These are phyloP conservation scores for Mycosarcoma maydis DNA, from an alignment of 1,284 basidiomycete species.

Conservation along the genomic window DNA sequence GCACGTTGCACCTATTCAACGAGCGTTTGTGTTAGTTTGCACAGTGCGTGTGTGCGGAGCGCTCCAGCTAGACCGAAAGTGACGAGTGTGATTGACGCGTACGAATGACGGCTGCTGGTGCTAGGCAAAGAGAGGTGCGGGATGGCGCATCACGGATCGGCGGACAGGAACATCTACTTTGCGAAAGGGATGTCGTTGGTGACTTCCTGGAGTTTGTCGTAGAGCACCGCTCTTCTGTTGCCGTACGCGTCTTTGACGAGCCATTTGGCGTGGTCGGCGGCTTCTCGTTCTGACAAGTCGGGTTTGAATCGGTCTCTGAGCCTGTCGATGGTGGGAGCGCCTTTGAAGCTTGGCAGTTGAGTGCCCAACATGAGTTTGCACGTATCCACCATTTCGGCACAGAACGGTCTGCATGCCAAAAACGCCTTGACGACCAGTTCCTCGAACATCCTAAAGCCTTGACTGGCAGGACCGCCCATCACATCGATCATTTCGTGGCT, in stretches of 20 bases:
- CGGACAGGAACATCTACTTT: too few species aligned
- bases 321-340: constrained; percentile 81
- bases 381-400: constrained; percentile 86
- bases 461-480: constrained; percentile 93
- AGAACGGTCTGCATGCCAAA: constrained; percentile 89
- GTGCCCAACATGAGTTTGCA: constrained; percentile 95
- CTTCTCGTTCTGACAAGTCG: constrained; percentile 84
- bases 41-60: too few species aligned
- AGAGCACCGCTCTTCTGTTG: constrained; percentile 88
- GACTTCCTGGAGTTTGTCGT: constrained; percentile 75
- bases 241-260: constrained; percentile 92
- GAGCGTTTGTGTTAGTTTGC: too few species aligned
- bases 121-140: too few species aligned
- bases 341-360: constrained; percentile 94
- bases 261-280: constrained; percentile 86
- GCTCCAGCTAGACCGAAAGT: too few species aligned
- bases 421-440: constrained; percentile 95
- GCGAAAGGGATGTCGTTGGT: constrained; percentile 61
- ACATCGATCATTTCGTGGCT: constrained; percentile 97
- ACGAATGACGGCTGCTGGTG: too few species aligned
- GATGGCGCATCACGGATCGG: too few species aligned
- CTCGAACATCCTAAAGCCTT: constrained; percentile 92
- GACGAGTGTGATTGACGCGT: too few species aligned
- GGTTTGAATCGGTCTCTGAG: constrained; percentile 87
- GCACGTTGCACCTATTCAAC: too few species aligned